These are phyloP conservation scores for Tulasnella sp. DNA, from an alignment of 768 basidiomycete genomes.

Conservation along the genomic window DNA sequence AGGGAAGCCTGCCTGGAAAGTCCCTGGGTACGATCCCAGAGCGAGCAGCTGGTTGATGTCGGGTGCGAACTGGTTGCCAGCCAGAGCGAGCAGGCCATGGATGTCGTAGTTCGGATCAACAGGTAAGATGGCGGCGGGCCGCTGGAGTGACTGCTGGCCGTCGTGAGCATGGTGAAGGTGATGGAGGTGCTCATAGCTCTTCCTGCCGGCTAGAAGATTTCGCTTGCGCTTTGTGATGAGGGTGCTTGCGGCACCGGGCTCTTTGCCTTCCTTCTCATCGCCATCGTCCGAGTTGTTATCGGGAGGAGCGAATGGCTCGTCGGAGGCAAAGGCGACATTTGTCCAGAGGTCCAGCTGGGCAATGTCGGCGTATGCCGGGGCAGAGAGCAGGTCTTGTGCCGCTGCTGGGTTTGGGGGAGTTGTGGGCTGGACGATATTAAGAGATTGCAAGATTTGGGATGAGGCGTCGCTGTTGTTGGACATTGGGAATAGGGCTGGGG, in stretches of 20 bases:
- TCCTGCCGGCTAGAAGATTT: slow-evolving; percentile 4
- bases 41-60: slow-evolving; percentile 41
- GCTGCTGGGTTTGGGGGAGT: slow-evolving; percentile 30
- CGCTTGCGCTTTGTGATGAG: slow-evolving; percentile 11
- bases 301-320: slow-evolving; percentile 43
- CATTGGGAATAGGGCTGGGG: too few relatives aligned
- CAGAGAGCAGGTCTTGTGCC: slow-evolving; percentile 46
- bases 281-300: slow-evolving; percentile 29
- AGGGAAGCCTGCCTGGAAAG: slow-evolving; percentile 19
- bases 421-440: slow-evolving; percentile 64
- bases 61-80: slow-evolving; percentile 31
- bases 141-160: slow-evolving; percentile 24
- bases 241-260: slow-evolving; percentile 18
- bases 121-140: background rate
- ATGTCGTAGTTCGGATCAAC: slow-evolving; percentile 34
- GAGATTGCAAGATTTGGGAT: slow-evolving; percentile 51
- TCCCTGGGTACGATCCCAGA: slow-evolving; percentile 34
- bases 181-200: slow-evolving; percentile 25
- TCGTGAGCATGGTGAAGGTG: slow-evolving; percentile 23
- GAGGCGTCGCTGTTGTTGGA: slow-evolving; percentile 10
- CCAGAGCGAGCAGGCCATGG: slow-evolving; percentile 30
- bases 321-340: slow-evolving; percentile 63
- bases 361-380: slow-evolving; percentile 51
- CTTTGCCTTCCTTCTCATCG: slow-evolving; percentile 33
- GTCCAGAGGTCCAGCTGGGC: slow-evolving; percentile 75